Evolutionary conservation across 2,329 filamentous ascomycete genomes (phyloP).

Genomic region (Chrysoporthe deuterocubensis): DNA sequence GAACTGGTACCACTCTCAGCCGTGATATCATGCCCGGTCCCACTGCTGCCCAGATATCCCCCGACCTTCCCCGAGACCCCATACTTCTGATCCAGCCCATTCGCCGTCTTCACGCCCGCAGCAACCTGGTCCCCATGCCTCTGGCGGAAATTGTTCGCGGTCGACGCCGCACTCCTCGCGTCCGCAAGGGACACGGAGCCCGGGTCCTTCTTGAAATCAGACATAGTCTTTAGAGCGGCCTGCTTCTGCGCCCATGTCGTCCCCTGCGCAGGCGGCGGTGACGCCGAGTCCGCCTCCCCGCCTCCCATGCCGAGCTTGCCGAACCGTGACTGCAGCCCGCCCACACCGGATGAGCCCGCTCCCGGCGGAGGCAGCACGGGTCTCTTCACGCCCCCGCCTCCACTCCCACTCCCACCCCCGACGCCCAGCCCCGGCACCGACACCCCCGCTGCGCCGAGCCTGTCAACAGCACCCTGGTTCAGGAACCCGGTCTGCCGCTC

Average conservation of each 20-base stretch:
- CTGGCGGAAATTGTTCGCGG: slow-evolving; percentile 71
- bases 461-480: slow-evolving; percentile 62
- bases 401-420: slow-evolving; percentile 40
- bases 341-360: slow-evolving; percentile 41
- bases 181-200: slow-evolving; percentile 65
- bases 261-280: slow-evolving; percentile 46
- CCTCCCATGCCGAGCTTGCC: slow-evolving; percentile 50
- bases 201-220: slow-evolving; percentile 63
- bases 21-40: slow-evolving; percentile 8
- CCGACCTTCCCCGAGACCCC: slow-evolving; percentile 50
- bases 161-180: slow-evolving; percentile 60
- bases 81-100: slow-evolving; percentile 64
- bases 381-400: slow-evolving; percentile 18
- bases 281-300: slow-evolving; percentile 6
- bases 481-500: slow-evolving; percentile 38
- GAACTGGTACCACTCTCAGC: slow-evolving; percentile 9
- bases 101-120: slow-evolving; percentile 61
- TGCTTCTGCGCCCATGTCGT: slow-evolving; percentile 70
- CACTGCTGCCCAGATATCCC: slow-evolving; percentile 31
- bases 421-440: slow-evolving; percentile 81
- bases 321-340: slow-evolving; percentile 72
- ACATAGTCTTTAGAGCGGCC: slow-evolving; percentile 64
- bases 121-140: slow-evolving; percentile 71
- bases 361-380: slow-evolving; percentile 30
- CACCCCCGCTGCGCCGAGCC: slow-evolving; percentile 75